Evolutionary conservation across 2,329 filamentous ascomycete genomes (phyloP).

Genomic region (Fusarium xyrophilum): DNA sequence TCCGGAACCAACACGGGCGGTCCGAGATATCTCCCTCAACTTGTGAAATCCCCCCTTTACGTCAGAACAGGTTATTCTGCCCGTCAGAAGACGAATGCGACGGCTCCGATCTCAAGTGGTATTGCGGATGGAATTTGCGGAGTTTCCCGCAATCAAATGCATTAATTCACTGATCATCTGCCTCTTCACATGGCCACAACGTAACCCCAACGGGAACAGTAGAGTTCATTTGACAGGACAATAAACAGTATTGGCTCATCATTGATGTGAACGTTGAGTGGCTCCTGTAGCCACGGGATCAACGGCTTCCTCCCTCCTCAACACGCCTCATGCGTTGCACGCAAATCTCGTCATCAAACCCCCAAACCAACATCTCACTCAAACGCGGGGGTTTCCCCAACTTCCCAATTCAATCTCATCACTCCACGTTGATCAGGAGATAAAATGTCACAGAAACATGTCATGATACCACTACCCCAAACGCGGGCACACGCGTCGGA

Average conservation of each 20-base stretch:
- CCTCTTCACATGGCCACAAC: not conserved
- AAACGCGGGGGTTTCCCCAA: not conserved
- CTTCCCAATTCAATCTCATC: not conserved
- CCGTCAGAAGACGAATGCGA: not conserved
- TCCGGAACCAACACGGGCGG: not conserved
- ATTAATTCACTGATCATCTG: not conserved
- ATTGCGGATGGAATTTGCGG: not conserved
- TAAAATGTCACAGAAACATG: not conserved
- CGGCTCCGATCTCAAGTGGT: not conserved
- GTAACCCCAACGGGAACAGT: not conserved
- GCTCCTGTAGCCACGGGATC: rapidly evolving
- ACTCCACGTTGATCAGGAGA: slow-evolving; percentile 5
- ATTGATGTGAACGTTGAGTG: no score
- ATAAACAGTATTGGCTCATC: no score
- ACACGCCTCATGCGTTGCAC: no score
- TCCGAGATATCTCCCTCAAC: not conserved
- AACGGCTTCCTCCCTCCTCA: not conserved
- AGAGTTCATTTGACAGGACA: rapidly evolving
- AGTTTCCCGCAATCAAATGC: slow-evolving; percentile 1
- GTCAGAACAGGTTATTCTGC: rapidly evolving
- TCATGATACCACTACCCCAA: slow-evolving; percentile 1
- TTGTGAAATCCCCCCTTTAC: not conserved
- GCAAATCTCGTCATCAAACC: no score
- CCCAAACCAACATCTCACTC: not conserved
- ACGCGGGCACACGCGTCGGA: slow-evolving; percentile 30